Percentiles rank a stretch among this genome's conserved stretches.
These are phyloP conservation scores for Sporothrix pseudoabietina DNA, from an alignment of 2,329 filamentous ascomycete species.

Conservation along the genomic window DNA sequence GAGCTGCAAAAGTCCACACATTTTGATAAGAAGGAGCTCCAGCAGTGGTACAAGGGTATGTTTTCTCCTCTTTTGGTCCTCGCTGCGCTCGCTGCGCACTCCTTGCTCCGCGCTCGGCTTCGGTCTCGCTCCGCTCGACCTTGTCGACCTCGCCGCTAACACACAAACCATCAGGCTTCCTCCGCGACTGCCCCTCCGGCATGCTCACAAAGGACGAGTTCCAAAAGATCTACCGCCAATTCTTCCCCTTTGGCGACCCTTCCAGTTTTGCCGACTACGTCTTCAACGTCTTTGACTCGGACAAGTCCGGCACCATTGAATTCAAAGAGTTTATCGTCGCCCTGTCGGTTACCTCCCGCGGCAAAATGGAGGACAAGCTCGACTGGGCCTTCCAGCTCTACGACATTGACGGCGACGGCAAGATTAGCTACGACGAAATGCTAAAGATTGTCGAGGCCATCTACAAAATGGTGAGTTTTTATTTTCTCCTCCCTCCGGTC, in stretches of 20 bases:
- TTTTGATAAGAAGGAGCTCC: conserved; percentile 99
- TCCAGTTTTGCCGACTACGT: conserved; percentile 98
- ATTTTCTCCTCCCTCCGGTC: not conserved
- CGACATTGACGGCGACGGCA: conserved; percentile 97
- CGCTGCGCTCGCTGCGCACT: not conserved
- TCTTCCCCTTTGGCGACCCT: conserved; percentile 98
- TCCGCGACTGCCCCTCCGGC: conserved; percentile 96
- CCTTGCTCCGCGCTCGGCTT: not conserved
- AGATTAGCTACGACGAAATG: conserved; percentile 99
- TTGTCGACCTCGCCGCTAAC: not conserved
- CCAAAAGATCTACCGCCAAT: conserved; percentile 99
- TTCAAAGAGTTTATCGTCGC: conserved; percentile 99
- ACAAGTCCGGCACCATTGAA: conserved; percentile 96
- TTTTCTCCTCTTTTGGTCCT: not conserved
- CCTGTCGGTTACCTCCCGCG: conserved; percentile 91
- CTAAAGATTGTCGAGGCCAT: conserved; percentile 97
- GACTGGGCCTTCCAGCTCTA: conserved; percentile 99
- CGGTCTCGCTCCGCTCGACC: not conserved
- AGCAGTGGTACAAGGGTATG: conserved; percentile 99
- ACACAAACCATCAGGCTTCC: conserved; percentile 67
- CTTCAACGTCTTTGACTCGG: conserved; percentile 97
- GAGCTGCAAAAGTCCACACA: conserved; percentile 97
- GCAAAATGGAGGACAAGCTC: conserved; percentile 99
- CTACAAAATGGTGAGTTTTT: conserved; percentile 85
- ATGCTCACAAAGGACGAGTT: conserved; percentile 98